Conservation (phyloP, 306 rosid species). For the Canavalia gladiata region DNA sequence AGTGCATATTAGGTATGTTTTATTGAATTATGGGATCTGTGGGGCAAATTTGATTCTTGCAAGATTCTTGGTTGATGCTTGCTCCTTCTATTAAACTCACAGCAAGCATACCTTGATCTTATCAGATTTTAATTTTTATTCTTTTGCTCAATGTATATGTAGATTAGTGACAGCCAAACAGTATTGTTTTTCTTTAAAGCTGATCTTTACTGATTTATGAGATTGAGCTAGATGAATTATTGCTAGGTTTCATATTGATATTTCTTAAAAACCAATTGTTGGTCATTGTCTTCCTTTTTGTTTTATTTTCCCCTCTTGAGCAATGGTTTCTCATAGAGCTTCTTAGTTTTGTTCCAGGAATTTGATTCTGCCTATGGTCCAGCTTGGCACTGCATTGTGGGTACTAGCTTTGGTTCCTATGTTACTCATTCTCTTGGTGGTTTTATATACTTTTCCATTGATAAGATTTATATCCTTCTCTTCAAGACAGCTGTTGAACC, state of each 20-base stretch:
- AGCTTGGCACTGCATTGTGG: constrained; percentile 99
- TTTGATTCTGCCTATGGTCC: constrained; percentile 92
- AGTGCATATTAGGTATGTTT: neutral
- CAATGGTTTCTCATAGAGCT: neutral
- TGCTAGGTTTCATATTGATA: neutral
- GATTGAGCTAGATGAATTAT: constrained; percentile 19
- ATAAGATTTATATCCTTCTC: constrained; percentile 89
- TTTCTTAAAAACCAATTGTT: neutral
- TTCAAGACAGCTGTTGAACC: constrained; percentile 95
- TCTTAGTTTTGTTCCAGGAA: constrained; percentile 61
- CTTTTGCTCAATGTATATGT: neutral
- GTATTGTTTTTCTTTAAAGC: too few species aligned
- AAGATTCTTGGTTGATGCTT: constrained; percentile 18
- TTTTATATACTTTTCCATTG: constrained; percentile 90
- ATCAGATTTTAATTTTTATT: neutral
- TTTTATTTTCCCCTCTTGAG: neutral
- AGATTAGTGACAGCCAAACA: neutral
- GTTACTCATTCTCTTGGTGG: constrained; percentile 92
- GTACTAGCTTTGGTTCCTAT: constrained; percentile 96
- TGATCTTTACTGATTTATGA: neutral
- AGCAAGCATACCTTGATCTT: neutral
- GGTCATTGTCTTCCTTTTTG: neutral
- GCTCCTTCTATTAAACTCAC: neutral
- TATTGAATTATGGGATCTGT: neutral
- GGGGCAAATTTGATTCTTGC: neutral